Evolutionary conservation across 2,329 filamentous ascomycete genomes (phyloP), one percentile per base, ranked within the genome.

Genomic region (Xylariales sp.): DNA sequence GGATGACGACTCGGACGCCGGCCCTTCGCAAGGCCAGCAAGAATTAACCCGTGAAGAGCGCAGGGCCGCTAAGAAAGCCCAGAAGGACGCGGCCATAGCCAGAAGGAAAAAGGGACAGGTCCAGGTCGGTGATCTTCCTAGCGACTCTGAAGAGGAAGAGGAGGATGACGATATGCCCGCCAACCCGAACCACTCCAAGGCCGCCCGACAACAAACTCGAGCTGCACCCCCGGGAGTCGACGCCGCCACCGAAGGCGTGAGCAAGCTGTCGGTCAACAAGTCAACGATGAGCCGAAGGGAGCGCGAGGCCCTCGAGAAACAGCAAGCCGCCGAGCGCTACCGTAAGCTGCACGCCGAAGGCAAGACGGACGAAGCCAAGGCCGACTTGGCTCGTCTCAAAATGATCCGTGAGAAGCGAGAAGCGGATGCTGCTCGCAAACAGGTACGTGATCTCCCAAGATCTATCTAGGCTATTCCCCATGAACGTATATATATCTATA

Each of bases 331-430:
- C 80, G 94, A 97, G 84, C 87, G 90, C 73, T 97, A 97, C 78
- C 88, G 93, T 84, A 97, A 97, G 82, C 81, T 97, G 75, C 95
- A 97, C 77, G 93, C 94, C 65, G 92, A 94, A 77, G 95, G 95
- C 76, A 98, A 98, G 89, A 98, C 96, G 52, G 96, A 99, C 69
- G 93, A 97, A 85, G 94, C 95, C 55, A 91, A 93, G 79, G 91
- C 93, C 5, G 96, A 99, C 81, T 78, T 98, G 73, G 95, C 93
- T 67, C 88, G 96, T 64, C 82, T 99, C 76, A 89, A 85, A 79
- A 78, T 95, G 67, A 93, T 99, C 73, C 89, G 90, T 55, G 93
- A 97, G 85, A 91, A 93, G 83, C 89, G 96, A 71, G 94, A 93
- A 76, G 90, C 91, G 23, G 95, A 97, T 76, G 89, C 93, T 61